phyloP scores from a whole-genome alignment of 257 asterid species.

The Plantago ovata region DNA sequence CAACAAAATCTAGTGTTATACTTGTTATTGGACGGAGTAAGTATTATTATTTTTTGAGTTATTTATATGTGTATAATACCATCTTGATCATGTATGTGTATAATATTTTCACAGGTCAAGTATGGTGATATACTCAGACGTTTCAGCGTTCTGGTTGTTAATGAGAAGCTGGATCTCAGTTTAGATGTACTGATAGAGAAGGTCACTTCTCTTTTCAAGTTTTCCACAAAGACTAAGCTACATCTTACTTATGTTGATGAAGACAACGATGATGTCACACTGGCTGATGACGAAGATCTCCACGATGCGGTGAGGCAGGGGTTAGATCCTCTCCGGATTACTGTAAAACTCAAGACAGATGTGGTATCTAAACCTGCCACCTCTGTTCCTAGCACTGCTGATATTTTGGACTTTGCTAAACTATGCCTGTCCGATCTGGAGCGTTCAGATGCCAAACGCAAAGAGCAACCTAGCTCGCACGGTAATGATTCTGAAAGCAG shows the following conservation, averaged over 20 bases:
- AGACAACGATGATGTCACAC: conserved; percentile 66
- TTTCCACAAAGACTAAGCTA: conserved; percentile 48
- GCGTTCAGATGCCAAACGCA: conserved; percentile 32
- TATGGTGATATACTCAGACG: conserved; percentile 79
- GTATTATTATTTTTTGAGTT: too few species aligned
- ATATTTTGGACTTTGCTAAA: too few species aligned
- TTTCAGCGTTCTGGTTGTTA: conserved; percentile 44
- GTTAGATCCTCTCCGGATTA: conserved; percentile 69
- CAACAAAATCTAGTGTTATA: too few species aligned
- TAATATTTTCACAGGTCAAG: conserved; percentile 4
- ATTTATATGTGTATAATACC: too few species aligned
- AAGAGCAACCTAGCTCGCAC: conserved; percentile 15
- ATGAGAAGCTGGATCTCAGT: conserved; percentile 36
- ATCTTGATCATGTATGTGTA: not conserved
- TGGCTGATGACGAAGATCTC: conserved; percentile 82
- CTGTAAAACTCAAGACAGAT: conserved; percentile 36
- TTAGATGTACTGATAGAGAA: conserved; percentile 55
- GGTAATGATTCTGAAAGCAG: conserved; percentile 33
- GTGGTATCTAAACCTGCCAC: too few species aligned
- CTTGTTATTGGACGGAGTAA: too few species aligned
- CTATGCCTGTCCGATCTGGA: too few species aligned
- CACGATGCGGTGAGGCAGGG: conserved; percentile 61
- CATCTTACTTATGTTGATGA: conserved; percentile 69
- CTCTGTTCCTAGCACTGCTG: too few species aligned
- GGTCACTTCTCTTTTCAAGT: conserved; percentile 54